Base-by-base conservation (phyloP, 1,284 basidiomycete genomes). In the Ustilago cynodontis region DNA sequence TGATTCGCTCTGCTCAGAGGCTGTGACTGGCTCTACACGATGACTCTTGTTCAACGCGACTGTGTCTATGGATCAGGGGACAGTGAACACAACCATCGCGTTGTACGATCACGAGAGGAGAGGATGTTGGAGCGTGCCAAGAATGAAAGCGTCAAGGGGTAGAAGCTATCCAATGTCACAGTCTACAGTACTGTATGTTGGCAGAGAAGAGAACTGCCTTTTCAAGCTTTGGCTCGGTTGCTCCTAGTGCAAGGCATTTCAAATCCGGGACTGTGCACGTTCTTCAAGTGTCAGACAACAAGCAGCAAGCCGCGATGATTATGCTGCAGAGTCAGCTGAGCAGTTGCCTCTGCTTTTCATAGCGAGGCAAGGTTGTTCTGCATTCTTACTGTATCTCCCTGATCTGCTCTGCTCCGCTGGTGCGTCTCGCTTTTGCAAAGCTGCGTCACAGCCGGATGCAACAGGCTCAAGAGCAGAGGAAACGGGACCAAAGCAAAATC, bases 321-420 rank as follows among this genome's bases (percentile, higher is more conserved):
- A 43, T 43, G 9, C 51, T 52, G 51, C 51, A 52, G n/a, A 14
- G 51, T 52, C 51, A 52, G 51, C 51, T 52, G 51, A 52, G 51
- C 51, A 37, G 7, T 37, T 14, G 8, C 11, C n/a, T 43, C n/a
- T 5, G 31, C 11, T 33, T 33, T 20, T 43, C 37, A 11, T 16
- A 16, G 37, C 14, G 14, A 39, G 14, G 18, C 6, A 18, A 11
- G 6, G 13, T 39, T 13, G 14, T 43, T 43, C 11, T 43, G 41
- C 41, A 43, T 43, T 14, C 29, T 49, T 28, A 1, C 45, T 47
- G 6, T 47, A 22, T 47, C 20, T 49, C 26, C 28, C 26, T 49
- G 24, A n/a, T n/a, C n/a, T 33, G 31, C 31, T 33, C 31, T 33
- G 5, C 11, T 13, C 24, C 14, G 35, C 35, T 11, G 35, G 14